phyloP scores from a whole-genome alignment of 495 filamentous ascomycete species.

The Penicillium riverlandense region DNA sequence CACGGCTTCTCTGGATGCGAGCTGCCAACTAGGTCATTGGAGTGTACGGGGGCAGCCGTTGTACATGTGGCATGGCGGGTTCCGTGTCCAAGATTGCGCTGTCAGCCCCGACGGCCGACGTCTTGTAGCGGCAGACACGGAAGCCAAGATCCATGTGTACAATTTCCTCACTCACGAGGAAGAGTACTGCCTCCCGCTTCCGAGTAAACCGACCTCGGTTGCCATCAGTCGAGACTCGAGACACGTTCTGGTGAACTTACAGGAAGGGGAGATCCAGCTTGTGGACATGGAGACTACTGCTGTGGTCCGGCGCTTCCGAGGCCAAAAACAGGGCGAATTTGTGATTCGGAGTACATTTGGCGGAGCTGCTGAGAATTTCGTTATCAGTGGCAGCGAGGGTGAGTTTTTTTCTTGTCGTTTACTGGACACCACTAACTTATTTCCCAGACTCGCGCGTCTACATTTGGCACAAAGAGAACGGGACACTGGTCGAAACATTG shows the following conservation, averaged over 20 bases:
- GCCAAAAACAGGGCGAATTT: constrained; percentile 62
- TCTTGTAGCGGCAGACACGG: constrained; percentile 68
- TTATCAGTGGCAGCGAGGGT: constrained; percentile 91
- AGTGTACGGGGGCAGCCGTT: constrained; percentile 44
- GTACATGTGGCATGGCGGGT: constrained; percentile 57
- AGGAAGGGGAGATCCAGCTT: constrained; percentile 64
- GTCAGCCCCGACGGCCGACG: constrained; percentile 72
- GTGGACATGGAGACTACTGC: constrained; percentile 69
- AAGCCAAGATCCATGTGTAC: constrained; percentile 69
- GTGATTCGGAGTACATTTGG: constrained; percentile 81
- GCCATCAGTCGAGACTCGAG: constrained; percentile 72
- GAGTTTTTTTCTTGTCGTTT: constrained; percentile 3
- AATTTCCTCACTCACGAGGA: constrained; percentile 67
- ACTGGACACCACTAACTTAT: not conserved
- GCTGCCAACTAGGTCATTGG: constrained; percentile 62
- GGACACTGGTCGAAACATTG: constrained; percentile 63
- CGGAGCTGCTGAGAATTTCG: constrained; percentile 83
- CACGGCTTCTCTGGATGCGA: constrained; percentile 68
- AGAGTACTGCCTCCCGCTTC: constrained; percentile 63
- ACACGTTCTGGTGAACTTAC: constrained; percentile 75
- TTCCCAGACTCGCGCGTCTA: constrained; percentile 65
- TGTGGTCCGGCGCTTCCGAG: constrained; percentile 63
- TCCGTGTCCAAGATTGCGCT: constrained; percentile 77
- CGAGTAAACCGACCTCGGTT: constrained; percentile 64
- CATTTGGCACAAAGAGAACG: constrained; percentile 86